These are phyloP conservation scores for Cardiospermum halicacabum DNA, from an alignment of 345 rosid species.

Conservation along the genomic window DNA sequence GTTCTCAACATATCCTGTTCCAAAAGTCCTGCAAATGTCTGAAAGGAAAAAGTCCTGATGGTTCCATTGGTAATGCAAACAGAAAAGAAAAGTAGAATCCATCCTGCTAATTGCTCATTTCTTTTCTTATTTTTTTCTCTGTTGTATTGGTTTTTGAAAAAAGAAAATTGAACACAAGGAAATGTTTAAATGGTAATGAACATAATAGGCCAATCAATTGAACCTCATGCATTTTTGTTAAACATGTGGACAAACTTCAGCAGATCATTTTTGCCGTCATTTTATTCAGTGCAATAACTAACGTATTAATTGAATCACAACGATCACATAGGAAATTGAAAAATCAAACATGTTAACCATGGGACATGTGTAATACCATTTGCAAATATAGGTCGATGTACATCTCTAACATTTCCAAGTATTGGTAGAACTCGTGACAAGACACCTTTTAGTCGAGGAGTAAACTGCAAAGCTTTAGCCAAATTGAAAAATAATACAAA, in stretches of 20 bases:
- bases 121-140: no score
- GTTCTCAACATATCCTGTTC: neutral
- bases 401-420: slow-evolving; percentile 88
- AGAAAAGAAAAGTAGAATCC: neutral
- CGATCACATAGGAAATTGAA: slow-evolving; percentile 5
- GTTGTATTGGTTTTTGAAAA: neutral
- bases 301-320: neutral
- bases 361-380: slow-evolving; percentile 48
- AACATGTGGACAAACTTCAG: neutral
- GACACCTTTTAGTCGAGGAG: slow-evolving; percentile 86
- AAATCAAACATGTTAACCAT: slow-evolving; percentile 7
- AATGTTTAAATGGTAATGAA: neutral
- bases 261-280: neutral
- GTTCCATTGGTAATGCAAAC: neutral
- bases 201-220: neutral
- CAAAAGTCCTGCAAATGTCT: neutral
- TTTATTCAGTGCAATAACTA: neutral
- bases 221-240: neutral
- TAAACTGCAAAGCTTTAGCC: slow-evolving; percentile 87
- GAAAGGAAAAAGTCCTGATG: neutral
- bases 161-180: neutral
- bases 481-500: slow-evolving; percentile 23
- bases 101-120: neutral
- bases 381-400: slow-evolving; percentile 86
- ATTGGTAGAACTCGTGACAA: slow-evolving; percentile 81